phyloP scores from a whole-genome alignment of 2,329 filamentous ascomycete species.

The Pestalotiopsis sp. region DNA sequence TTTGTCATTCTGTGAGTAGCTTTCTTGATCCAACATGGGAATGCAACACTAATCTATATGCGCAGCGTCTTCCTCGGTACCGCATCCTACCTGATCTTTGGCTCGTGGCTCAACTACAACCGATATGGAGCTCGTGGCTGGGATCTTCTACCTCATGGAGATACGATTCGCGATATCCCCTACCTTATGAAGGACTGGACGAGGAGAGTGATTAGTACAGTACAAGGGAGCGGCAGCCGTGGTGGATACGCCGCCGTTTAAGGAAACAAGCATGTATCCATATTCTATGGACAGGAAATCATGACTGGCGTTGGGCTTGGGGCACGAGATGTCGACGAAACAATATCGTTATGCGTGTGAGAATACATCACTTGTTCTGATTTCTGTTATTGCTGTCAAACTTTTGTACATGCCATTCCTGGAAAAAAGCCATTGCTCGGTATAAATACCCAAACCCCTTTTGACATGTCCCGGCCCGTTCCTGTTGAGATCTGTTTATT shows the following conservation, averaged over 20 bases:
- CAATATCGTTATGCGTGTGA: not conserved
- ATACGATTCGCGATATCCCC: slow-evolving; percentile 88
- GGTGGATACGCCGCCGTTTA: slow-evolving; percentile 94
- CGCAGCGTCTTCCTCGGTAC: slow-evolving; percentile 79
- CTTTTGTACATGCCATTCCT: not conserved
- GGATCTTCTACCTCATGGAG: slow-evolving; percentile 91
- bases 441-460: too few species aligned
- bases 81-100: slow-evolving; percentile 93
- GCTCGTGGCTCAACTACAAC: slow-evolving; percentile 98
- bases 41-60: slow-evolving; percentile 20
- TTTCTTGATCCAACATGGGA: not conserved
- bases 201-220: slow-evolving; percentile 76
- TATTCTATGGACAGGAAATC: too few species aligned
- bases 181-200: slow-evolving; percentile 91
- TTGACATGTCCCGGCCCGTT: not conserved
- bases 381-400: not conserved
- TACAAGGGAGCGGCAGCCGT: slow-evolving; percentile 81
- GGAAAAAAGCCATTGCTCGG: not conserved
- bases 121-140: slow-evolving; percentile 92
- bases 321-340: not conserved
- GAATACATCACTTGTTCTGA: not conserved
- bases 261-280: slow-evolving; percentile 10
- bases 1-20: slow-evolving; percentile 82
- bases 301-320: not conserved
- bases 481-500: not conserved